Evolutionary conservation across 2,329 filamentous ascomycete species (phyloP), one percentile per base, ranked within the genome.

Genomic region (Aphanoascus verrucosus): DNA sequence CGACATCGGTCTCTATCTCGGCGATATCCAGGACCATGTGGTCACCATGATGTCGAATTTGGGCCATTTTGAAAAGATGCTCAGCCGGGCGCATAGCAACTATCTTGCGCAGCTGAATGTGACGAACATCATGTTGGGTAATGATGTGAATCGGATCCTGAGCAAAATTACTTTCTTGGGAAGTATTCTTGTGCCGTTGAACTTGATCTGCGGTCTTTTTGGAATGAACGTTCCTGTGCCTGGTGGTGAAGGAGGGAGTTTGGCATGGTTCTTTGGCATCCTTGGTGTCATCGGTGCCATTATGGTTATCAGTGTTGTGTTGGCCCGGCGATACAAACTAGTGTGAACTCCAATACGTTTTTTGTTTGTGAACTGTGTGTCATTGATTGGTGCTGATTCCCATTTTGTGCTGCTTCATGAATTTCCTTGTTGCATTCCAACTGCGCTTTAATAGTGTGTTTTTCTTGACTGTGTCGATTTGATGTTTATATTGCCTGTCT

Each of bases 11-110:
- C 81, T 98, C 63, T 98, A 98, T 66, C 80, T 98, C 35, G 88
- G 88, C 64, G 93, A 98, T 72, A 96, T 98, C 59, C 93, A 98
- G 70, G 93, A 98, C 72, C 93, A 98, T 78, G 91, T 98, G 51
- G 88, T 98, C 56, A 98, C 93, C 44, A 97, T 97, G 91, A 94
- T 95, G 80, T 93, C 87, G 61, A 98, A 94, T 70, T 72, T 98
- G 62, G 83, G 83, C 0, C 93, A 98, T 67, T 96, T 95, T 62
- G 93, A 98, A 69, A 97, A 97, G 77, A 96, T 98, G 79, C 79
- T 98, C 48, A 90, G 86, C 28, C 85, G 93, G 19, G 86, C 87
- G 1, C 93, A 98, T 74, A 88, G 86, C 74, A 98, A 97, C 69
- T 97, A 98, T 66, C 79, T 98, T 37, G 91, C 93, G 1, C 93